These are phyloP conservation scores for Gossypium ekmanianum DNA, from an alignment of 345 rosid genomes.

Conservation along the genomic window DNA sequence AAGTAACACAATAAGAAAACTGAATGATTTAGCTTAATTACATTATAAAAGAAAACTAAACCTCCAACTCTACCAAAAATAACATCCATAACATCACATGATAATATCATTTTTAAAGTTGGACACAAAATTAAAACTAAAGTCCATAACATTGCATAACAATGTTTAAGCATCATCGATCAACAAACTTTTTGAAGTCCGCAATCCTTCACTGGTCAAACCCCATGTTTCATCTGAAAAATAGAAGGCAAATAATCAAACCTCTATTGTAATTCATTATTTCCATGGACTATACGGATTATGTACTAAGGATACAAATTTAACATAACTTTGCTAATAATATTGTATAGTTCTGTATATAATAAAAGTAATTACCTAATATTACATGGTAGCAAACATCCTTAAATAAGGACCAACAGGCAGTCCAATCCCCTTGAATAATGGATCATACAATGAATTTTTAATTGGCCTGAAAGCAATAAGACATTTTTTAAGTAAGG, in stretches of 20 bases:
- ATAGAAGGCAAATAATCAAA: background rate
- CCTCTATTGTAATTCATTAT: background rate
- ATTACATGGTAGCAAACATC: slow-evolving; percentile 1
- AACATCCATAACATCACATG: background rate
- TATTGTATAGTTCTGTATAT: too few species aligned
- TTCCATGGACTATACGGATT: background rate
- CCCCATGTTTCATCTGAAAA: background rate
- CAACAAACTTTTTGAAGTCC: background rate
- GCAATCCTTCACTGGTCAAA: background rate
- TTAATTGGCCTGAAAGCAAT: slow-evolving; percentile 8
- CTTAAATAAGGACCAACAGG: slow-evolving; percentile 40
- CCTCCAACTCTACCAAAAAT: too few species aligned
- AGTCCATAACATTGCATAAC: background rate
- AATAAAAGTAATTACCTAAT: too few species aligned
- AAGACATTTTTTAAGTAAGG: too few species aligned
- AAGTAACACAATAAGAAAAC: too few species aligned
- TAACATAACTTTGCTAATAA: too few species aligned
- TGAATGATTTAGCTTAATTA: too few species aligned
- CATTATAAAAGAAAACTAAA: too few species aligned
- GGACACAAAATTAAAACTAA: background rate
- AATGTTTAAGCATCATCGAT: background rate
- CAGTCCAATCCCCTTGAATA: slow-evolving; percentile 1
- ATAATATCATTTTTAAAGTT: background rate
- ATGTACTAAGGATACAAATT: too few species aligned
- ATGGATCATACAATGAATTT: slow-evolving; percentile 31